These are phyloP conservation scores for Batkoa obscura DNA, from an alignment of 371 early-diverging fungal species.

Conservation along the genomic window DNA sequence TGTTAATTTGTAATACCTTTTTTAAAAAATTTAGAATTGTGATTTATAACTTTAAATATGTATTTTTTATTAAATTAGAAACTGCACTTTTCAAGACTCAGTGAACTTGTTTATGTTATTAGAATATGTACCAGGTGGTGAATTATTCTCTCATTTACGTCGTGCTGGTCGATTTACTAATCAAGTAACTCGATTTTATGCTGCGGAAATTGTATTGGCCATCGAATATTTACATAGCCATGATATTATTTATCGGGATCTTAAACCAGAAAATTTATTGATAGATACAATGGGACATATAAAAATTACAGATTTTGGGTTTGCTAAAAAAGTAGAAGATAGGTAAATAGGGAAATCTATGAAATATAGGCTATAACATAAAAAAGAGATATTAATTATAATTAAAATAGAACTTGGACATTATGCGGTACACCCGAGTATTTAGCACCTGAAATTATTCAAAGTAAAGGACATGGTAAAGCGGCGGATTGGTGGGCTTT, in stretches of 20 bases:
- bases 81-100: conserved; percentile 72
- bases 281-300: conserved; percentile 84
- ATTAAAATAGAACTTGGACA: conserved; percentile 51
- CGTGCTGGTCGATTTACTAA: conserved; percentile 73
- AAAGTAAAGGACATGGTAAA: conserved; percentile 87
- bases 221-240: conserved; percentile 83
- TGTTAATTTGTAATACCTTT: conserved; percentile 53
- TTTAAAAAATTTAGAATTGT: conserved; percentile 1
- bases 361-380: no score
- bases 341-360: conserved; percentile 11
- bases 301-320: conserved; percentile 98
- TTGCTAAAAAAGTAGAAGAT: conserved; percentile 71
- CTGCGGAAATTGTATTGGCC: conserved; percentile 54
- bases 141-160: conserved; percentile 88
- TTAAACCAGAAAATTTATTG: conserved; percentile 89
- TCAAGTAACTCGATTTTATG: conserved; percentile 71
- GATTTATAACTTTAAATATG: no score
- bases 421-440: conserved; percentile 98
- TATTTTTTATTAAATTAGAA: conserved; percentile 1
- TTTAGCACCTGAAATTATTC: conserved; percentile 94
- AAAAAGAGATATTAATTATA: no score
- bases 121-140: conserved; percentile 94
- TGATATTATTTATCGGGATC: conserved; percentile 87
- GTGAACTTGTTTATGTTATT: conserved; percentile 80
- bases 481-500: conserved; percentile 98